phyloP scores from a whole-genome alignment of 2,329 filamentous ascomycete genomes.

The Phialophora tarda region DNA sequence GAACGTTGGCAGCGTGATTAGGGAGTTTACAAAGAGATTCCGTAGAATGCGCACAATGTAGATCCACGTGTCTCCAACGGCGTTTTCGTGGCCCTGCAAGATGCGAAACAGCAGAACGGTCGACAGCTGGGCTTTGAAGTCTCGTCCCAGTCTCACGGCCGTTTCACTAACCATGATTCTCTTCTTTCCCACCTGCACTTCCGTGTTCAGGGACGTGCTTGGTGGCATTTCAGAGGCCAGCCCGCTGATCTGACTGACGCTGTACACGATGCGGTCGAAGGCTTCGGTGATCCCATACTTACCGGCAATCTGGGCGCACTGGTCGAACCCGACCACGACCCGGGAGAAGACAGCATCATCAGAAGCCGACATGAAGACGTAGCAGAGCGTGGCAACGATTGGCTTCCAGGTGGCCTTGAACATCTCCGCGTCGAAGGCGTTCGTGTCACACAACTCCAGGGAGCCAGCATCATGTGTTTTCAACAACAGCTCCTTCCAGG shows the following conservation, averaged over 20 bases:
- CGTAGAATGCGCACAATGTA: conserved; percentile 89
- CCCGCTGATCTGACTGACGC: conserved; percentile 87
- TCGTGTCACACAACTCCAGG: conserved; percentile 82
- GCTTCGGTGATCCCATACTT: conserved; percentile 83
- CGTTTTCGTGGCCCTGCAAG: conserved; percentile 79
- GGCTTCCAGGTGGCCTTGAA: conserved; percentile 95
- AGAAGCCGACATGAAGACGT: conserved; percentile 98
- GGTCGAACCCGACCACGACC: conserved; percentile 92
- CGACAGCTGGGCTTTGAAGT: conserved; percentile 91
- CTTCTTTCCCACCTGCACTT: conserved; percentile 83
- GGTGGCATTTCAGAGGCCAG: conserved; percentile 75
- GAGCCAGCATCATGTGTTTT: conserved; percentile 79
- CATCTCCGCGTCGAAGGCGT: conserved; percentile 97
- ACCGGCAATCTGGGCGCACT: conserved; percentile 90
- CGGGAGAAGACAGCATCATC: conserved; percentile 95
- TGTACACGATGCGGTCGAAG: conserved; percentile 90
- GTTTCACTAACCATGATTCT: conserved; percentile 99
- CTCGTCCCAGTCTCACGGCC: conserved; percentile 90
- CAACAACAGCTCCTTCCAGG: conserved; percentile 90
- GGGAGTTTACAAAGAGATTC: conserved; percentile 93
- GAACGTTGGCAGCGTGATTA: conserved; percentile 73
- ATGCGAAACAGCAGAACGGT: conserved; percentile 95
- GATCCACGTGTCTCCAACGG: conserved; percentile 65
- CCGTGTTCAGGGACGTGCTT: conserved; percentile 89
- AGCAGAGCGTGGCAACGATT: conserved; percentile 90